Evolutionary conservation across 2,329 filamentous ascomycete species (phyloP).

Genomic region (Neonectria faginata): DNA sequence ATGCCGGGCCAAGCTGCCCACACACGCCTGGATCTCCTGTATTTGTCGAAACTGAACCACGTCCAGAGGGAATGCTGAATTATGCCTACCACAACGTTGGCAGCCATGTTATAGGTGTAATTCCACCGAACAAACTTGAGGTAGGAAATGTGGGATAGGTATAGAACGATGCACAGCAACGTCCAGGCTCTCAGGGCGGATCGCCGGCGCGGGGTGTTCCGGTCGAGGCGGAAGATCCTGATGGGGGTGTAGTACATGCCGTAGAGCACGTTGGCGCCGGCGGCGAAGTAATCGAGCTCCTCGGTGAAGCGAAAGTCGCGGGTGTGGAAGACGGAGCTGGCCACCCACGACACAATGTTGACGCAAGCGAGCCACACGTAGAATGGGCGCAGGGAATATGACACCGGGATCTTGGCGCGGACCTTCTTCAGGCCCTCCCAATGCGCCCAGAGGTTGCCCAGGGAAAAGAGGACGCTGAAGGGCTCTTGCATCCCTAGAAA

Average conservation of each 20-base stretch:
- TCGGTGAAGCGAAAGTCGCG: slow-evolving; percentile 88
- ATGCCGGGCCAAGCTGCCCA: slow-evolving; percentile 94
- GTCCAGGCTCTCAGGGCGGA: slow-evolving; percentile 80
- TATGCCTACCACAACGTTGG: slow-evolving; percentile 86
- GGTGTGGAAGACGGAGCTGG: slow-evolving; percentile 92
- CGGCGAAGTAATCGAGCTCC: slow-evolving; percentile 95
- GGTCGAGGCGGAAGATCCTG: slow-evolving; percentile 85
- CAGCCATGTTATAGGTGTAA: slow-evolving; percentile 98
- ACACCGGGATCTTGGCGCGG: slow-evolving; percentile 74
- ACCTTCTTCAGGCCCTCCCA: slow-evolving; percentile 79
- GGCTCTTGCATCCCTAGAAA: slow-evolving; percentile 95
- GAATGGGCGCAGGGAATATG: slow-evolving; percentile 82
- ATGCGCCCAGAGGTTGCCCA: slow-evolving; percentile 92
- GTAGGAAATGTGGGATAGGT: slow-evolving; percentile 82
- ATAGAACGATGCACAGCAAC: slow-evolving; percentile 75
- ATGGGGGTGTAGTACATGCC: slow-evolving; percentile 88
- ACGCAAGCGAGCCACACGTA: slow-evolving; percentile 85
- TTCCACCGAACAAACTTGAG: slow-evolving; percentile 90
- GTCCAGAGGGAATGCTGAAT: slow-evolving; percentile 88
- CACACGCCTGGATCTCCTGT: slow-evolving; percentile 74
- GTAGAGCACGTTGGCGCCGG: slow-evolving; percentile 90
- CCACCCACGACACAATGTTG: slow-evolving; percentile 85
- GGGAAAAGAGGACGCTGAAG: slow-evolving; percentile 90
- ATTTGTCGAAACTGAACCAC: slow-evolving; percentile 82
- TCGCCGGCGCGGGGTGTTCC: slow-evolving; percentile 55